Evolutionary conservation across 805 yeast genomes (phyloP), one percentile per base, ranked within the genome.

Genomic region (Danielozyma ontarioensis): DNA sequence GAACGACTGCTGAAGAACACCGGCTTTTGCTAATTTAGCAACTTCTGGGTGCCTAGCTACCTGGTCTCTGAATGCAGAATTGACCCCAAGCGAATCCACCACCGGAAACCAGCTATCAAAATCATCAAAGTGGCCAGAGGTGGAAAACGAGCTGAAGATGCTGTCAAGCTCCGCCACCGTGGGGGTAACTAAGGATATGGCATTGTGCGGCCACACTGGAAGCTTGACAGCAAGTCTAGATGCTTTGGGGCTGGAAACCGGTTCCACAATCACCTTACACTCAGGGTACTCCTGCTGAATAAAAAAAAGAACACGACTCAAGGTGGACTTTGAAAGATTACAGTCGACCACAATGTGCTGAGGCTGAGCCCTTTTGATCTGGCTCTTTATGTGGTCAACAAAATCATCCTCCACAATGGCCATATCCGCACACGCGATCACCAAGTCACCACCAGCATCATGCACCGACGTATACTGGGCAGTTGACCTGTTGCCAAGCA

Each of bases 401-500:
- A 76, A 62, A 28, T 75, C 38, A 17, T 64, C 57, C 13, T 41
- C 36, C 15, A 80, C 61, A 7, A 81, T 74, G n/a, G 65, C 64
- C 95, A 88, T 87, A 49, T 85, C 95, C 3, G 95, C 90, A 48
- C 86, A 76, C 0, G 95, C 95, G 13, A 84, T 63, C 3, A 83
- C 51, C 29, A 88, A 62, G 3, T 71, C 79, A 1, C 96, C 96
- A 5, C 57, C 50, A 0, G 46, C 41, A 35, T 73, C 74, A 46
- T 86, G 89, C 36, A 78, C 68, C 1, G 94, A 80, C 4, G 76
- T 70, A 48, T 88, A 88, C 46, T 83, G 84, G 0, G 93, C 86
- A 0, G 94, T 81, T 11, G 47, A 42, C 2, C 15, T 18, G 13
- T 41, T 35, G 4, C 23, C 18, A 8, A 46, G 36, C 1, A 53